Conservation (phyloP, 495 filamentous ascomycete genomes). For the Ramalina peruviana region DNA sequence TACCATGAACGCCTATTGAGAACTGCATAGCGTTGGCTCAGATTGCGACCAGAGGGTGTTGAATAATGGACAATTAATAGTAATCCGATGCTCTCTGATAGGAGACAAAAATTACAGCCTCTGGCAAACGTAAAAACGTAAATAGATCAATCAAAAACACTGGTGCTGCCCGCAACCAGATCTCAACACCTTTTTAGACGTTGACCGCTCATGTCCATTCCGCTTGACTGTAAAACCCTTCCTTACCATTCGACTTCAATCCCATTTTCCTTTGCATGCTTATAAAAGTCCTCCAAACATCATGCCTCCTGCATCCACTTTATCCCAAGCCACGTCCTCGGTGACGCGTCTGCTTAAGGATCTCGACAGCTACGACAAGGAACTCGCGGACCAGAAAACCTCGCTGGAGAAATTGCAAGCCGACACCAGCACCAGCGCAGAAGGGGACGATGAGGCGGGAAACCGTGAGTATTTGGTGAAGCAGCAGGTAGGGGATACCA, state of each 20-base stretch:
- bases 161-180: too few species aligned
- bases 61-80: too few species aligned
- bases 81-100: too few species aligned
- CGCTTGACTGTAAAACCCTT: too few species aligned
- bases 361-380: conserved; percentile 75
- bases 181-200: too few species aligned
- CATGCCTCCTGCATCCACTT: conserved; percentile 61
- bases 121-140: too few species aligned
- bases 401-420: conserved; percentile 52
- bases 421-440: conserved; percentile 16
- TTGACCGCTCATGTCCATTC: too few species aligned
- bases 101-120: too few species aligned
- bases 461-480: conserved; percentile 59
- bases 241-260: neutral
- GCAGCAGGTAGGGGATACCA: conserved; percentile 53
- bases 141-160: too few species aligned
- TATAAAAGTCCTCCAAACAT: neutral
- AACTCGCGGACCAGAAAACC: conserved; percentile 55
- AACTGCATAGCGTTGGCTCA: too few species aligned
- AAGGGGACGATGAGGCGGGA: conserved; percentile 37
- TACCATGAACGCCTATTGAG: too few species aligned
- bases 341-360: conserved; percentile 81
- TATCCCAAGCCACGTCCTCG: conserved; percentile 58
- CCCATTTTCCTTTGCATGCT: neutral
- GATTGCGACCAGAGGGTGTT: too few species aligned